phyloP scores from a whole-genome alignment of 192 early-diverging fungal species.

The Podila verticillata region DNA sequence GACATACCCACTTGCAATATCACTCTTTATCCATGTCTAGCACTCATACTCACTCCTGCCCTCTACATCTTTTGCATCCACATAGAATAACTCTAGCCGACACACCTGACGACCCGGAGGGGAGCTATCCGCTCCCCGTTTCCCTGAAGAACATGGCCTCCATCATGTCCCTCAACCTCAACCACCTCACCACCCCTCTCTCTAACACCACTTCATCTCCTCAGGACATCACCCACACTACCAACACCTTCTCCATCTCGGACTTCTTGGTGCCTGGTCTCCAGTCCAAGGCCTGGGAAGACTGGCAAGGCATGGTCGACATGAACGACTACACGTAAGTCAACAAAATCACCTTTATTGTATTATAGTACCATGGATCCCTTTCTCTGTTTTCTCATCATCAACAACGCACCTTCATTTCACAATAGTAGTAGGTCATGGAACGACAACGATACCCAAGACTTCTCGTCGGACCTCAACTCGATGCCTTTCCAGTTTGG shows the following conservation, averaged over 20 bases:
- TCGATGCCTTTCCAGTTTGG: slow-evolving; percentile 15
- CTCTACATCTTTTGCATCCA: neutral
- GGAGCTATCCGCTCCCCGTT: slow-evolving; percentile 38
- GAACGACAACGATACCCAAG: slow-evolving; percentile 23
- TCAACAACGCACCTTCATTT: neutral
- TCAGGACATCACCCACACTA: neutral
- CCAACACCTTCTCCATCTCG: slow-evolving; percentile 39
- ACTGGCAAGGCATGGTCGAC: slow-evolving; percentile 44
- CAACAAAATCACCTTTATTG: neutral
- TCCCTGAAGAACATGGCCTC: slow-evolving; percentile 29
- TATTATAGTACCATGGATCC: neutral
- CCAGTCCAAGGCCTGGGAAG: slow-evolving; percentile 51
- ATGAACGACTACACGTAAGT: slow-evolving; percentile 41
- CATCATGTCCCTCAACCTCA: neutral
- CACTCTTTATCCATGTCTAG: neutral
- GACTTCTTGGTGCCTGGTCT: slow-evolving; percentile 43
- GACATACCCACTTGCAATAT: neutral
- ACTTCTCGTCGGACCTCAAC: slow-evolving; percentile 21
- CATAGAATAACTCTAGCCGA: slow-evolving; percentile 48
- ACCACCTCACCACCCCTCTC: neutral
- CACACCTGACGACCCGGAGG: slow-evolving; percentile 50
- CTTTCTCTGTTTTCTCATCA: neutral
- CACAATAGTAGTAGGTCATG: neutral
- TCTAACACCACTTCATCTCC: neutral
- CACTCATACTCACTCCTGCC: neutral